These are phyloP conservation scores for Neopestalotiopsis sp. DNA, from an alignment of 2,329 filamentous ascomycete species.

Conservation along the genomic window DNA sequence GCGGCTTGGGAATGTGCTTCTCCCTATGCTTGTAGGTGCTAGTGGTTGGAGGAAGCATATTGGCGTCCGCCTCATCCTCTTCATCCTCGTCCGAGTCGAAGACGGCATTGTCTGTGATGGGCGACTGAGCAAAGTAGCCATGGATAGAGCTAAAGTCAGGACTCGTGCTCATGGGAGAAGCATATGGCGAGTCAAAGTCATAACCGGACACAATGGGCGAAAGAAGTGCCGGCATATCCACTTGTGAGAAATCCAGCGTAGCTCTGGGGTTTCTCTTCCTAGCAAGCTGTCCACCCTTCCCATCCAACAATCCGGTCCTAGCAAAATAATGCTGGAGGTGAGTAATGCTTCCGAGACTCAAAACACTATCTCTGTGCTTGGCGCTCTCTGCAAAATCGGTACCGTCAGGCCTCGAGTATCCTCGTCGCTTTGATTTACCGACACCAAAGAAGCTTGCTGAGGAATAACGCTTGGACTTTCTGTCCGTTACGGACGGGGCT, in stretches of 20 bases:
- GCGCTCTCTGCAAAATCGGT: constrained; percentile 92
- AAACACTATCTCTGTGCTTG: constrained; percentile 88
- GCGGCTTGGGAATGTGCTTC: constrained; percentile 81
- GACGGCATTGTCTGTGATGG: constrained; percentile 48
- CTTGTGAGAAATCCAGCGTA: constrained; percentile 62
- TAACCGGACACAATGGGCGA: constrained; percentile 48
- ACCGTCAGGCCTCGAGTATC: constrained; percentile 86
- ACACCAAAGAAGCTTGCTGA: constrained; percentile 49
- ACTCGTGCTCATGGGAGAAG: constrained; percentile 61
- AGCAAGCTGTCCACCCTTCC: constrained; percentile 86
- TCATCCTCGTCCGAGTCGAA: constrained; percentile 66
- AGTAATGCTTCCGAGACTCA: constrained; percentile 94
- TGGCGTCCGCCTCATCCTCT: constrained; percentile 67
- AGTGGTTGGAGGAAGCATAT: constrained; percentile 94
- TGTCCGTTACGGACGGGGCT: constrained; percentile 49
- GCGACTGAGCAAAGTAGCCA: constrained; percentile 52
- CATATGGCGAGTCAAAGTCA: constrained; percentile 65
- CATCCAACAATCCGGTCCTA: constrained; percentile 88
- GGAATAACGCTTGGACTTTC: constrained; percentile 50
- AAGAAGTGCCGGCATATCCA: constrained; percentile 51
- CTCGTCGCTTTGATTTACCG: constrained; percentile 62
- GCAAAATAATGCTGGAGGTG: constrained; percentile 99
- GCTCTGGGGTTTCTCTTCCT: constrained; percentile 69
- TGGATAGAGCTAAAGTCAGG: constrained; percentile 55
- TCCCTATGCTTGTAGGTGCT: constrained; percentile 92